These are phyloP conservation scores for Myriosclerotinia curreyana DNA, from an alignment of 2,329 filamentous ascomycete species.

Conservation along the genomic window DNA sequence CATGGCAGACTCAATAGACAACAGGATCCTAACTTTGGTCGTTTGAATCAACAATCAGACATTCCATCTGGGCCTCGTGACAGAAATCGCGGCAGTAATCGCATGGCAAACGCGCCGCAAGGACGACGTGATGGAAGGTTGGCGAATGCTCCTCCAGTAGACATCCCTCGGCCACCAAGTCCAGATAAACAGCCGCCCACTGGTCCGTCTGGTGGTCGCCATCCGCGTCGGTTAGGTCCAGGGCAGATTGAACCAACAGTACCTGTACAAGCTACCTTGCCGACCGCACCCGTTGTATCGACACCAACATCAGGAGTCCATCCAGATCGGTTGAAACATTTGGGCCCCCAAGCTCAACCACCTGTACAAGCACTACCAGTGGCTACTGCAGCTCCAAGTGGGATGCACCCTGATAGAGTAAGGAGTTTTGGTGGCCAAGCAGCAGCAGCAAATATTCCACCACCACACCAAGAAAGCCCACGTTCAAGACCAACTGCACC, in stretches of 20 bases:
- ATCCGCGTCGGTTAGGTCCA: conserved; percentile 31
- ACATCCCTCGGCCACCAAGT: conserved; percentile 35
- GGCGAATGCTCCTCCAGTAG: conserved; percentile 21
- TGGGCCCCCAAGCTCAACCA: conserved; percentile 40
- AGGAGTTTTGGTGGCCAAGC: conserved; percentile 33
- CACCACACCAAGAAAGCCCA: conserved; percentile 38
- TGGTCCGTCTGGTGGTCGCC: conserved; percentile 37
- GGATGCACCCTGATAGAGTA: conserved; percentile 39
- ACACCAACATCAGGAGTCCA: conserved; percentile 31
- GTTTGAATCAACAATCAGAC: conserved; percentile 52
- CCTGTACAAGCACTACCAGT: conserved; percentile 40
- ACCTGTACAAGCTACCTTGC: conserved; percentile 28
- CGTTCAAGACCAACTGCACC: conserved; percentile 39
- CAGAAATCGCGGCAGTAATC: conserved; percentile 44
- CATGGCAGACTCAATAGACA: conserved; percentile 46
- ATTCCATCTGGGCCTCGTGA: conserved; percentile 56
- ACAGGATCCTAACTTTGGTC: conserved; percentile 61
- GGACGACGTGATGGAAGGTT: conserved; percentile 30
- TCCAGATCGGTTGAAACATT: conserved; percentile 47
- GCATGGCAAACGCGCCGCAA: conserved; percentile 27
- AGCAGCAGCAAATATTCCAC: conserved; percentile 34
- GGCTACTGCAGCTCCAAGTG: conserved; percentile 35
- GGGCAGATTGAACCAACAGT: conserved; percentile 33
- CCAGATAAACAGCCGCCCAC: conserved; percentile 40
- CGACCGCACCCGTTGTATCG: conserved; percentile 35